A percentile compares a stretch with the other conserved stretches of the same genome.
These are phyloP conservation scores for Tylopilus sp. DNA, from an alignment of 1,284 basidiomycete genomes.

Conservation along the genomic window DNA sequence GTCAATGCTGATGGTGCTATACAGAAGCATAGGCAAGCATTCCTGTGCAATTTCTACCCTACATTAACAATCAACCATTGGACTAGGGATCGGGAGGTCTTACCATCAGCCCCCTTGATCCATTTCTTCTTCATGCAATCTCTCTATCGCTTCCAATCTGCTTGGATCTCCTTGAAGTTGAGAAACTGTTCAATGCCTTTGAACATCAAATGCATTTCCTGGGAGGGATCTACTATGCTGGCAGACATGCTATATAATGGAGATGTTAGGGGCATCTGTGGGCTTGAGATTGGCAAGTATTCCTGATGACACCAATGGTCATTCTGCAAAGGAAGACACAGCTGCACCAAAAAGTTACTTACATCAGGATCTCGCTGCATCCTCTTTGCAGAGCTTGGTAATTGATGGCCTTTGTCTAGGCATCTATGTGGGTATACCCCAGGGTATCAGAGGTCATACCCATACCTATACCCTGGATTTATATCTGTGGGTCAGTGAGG, in stretches of 20 bases:
- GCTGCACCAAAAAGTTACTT: constrained; percentile 9
- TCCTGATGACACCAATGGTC: constrained; percentile 19
- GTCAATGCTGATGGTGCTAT: too few species aligned
- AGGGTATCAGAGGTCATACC: too few species aligned
- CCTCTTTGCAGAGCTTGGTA: constrained; percentile 25
- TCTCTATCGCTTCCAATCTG: constrained; percentile 39
- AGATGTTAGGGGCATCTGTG: constrained; percentile 29
- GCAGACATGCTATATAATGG: constrained; percentile 8
- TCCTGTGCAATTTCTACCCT: constrained; percentile 32
- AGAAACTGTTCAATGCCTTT: constrained; percentile 31
- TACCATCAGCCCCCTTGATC: constrained; percentile 45
- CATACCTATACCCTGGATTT: too few species aligned
- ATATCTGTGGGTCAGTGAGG: too few species aligned
- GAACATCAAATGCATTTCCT: constrained; percentile 29
- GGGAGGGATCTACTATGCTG: constrained; percentile 15
- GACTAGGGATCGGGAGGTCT: constrained; percentile 5
- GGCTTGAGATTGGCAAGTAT: constrained; percentile 38
- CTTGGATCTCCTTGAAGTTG: constrained; percentile 29
- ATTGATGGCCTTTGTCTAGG: constrained; percentile 8
- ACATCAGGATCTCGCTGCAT: constrained; percentile 28
- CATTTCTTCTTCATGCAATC: constrained; percentile 44
- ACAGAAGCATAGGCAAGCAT: too few species aligned
- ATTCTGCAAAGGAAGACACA: not conserved
- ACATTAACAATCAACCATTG: constrained; percentile 14
- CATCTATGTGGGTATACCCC: too few species aligned